Evolutionary conservation across 176 grass and related monocot genomes (phyloP), one percentile per base, ranked within the genome.

Genomic region (Musa troglodytarum): DNA sequence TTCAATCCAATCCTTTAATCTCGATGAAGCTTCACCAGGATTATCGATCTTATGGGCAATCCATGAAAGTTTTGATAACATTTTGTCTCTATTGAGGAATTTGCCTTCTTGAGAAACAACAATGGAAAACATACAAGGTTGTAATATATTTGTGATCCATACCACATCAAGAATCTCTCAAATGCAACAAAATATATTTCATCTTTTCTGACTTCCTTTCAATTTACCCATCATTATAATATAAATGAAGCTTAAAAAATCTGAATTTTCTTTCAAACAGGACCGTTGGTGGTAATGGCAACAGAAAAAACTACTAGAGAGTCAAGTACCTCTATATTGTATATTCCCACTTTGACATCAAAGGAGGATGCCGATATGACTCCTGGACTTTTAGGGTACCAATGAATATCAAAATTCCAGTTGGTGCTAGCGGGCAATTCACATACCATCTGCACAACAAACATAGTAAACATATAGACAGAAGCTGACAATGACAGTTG

Each of bases 341-440:
- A 91, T 78, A 99, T 80, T 72, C 90, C 91, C 21, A 99, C 87
- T 86, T 94, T 99, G 43, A 83, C 88, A 81, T 99, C 95, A 86
- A 84, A 99, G 15, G 95, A 99, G 26, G 95, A 94, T 71, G 88
- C 91, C 81, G 95, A 89, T 83, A 99, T 89, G 52, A 94, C 76
- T 53, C 95, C 95, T 71, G 88, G 95, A 82, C 86, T 91, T 79
- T 94, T 99, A 17, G 84, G 90, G 71, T 94, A 99, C 95, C 95
- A 99, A 62, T 99, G 95, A 70, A 99, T 67, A 77, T 99, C 91
- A 78, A 99, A 94, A 74, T 92, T 99, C 71, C 91, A 84, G 67
- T 99, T 99, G 70, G 85, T 88, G 71, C 95, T 92, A 71, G 88
- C 65, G 9, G 95, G 95, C 57, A 99, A 85, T 85, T 99, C 95